Evolutionary conservation across 1,139 yeast species (phyloP).

Genomic region (Suhomyces terraborum): DNA sequence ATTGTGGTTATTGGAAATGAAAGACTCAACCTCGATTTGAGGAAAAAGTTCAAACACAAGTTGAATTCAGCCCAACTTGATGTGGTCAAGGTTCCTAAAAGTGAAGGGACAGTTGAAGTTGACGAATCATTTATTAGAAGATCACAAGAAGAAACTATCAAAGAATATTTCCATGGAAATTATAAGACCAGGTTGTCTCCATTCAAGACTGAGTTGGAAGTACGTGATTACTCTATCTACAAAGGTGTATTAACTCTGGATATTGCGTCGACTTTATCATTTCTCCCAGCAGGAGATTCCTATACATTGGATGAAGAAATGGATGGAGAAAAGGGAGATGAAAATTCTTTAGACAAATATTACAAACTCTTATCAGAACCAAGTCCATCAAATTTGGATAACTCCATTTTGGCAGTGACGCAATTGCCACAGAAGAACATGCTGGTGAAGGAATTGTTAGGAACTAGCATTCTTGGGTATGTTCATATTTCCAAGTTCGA

Average conservation of each 20-base stretch:
- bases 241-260: conserved; percentile 43
- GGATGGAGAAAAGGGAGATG: conserved; percentile 26
- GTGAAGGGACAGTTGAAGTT: conserved; percentile 73
- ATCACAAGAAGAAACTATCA: conserved; percentile 72
- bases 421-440: conserved; percentile 59
- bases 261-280: conserved; percentile 38
- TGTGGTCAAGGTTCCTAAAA: conserved; percentile 64
- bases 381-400: conserved; percentile 60
- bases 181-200: conserved; percentile 73
- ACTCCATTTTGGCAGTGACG: conserved; percentile 71
- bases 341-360: conserved; percentile 36
- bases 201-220: conserved; percentile 47
- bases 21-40: conserved; percentile 63
- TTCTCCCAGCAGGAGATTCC: conserved; percentile 51
- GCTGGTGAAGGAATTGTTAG: conserved; percentile 50
- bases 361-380: conserved; percentile 41
- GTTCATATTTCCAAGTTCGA: conserved; percentile 54
- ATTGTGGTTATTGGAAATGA: conserved; percentile 65
- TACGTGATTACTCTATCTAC: conserved; percentile 39
- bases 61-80: conserved; percentile 33
- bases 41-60: conserved; percentile 53
- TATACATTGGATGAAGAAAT: conserved; percentile 33
- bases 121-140: conserved; percentile 72
- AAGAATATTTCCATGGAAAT: conserved; percentile 88
- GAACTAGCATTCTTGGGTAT: conserved; percentile 67